Evolutionary conservation across 1,284 basidiomycete species (phyloP), one percentile per base, ranked within the genome.

Genomic region (Leccinum griseonigrum): DNA sequence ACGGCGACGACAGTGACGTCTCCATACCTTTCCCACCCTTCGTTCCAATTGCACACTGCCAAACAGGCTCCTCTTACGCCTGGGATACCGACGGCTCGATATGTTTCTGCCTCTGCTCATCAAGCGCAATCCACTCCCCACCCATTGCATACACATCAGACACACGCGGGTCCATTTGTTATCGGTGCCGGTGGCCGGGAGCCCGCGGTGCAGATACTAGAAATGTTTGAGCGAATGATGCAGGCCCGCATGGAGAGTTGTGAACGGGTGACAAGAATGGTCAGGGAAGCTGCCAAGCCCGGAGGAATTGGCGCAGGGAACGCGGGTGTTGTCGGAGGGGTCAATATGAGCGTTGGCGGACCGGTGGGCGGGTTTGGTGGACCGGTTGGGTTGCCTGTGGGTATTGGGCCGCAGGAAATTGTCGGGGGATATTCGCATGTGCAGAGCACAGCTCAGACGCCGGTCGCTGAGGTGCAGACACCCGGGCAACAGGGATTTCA

Each of bases 191-290:
- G 74, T 18, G 67, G 65, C 26, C 69, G 74, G 22, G 81, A 83
- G 64, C 77, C 80, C 31, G 74, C 77, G 50, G 77, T 86, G 32
- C 81, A 81, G 56, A 80, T 91, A 59, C 77, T 91, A 61, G 82
- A 86, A 67, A 82, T 85, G 78, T 90, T 88, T 69, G 85, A 85
- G 60, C 81, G 83, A 65, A 84, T 91, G 77, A 83, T 90, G 78
- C 86, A 89, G 67, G 79, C 84, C 6, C 81, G 89, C 58, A 85
- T 91, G 82, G 87, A 90, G 72, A 88, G 86, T 69, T 91, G 88
- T 71, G 79, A 86, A 64, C 78, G 87, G 40, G 77, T 88, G 56
- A 83, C 83, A 64, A 79, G 79, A 53, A 78, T 91, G 65, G 81
- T 90, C 43, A 79, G 80, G 66, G 80, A 82, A 57, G 82, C 82